Base-by-base conservation (phyloP, 2,329 filamentous ascomycete genomes). In the Trichoderma sp. region DNA sequence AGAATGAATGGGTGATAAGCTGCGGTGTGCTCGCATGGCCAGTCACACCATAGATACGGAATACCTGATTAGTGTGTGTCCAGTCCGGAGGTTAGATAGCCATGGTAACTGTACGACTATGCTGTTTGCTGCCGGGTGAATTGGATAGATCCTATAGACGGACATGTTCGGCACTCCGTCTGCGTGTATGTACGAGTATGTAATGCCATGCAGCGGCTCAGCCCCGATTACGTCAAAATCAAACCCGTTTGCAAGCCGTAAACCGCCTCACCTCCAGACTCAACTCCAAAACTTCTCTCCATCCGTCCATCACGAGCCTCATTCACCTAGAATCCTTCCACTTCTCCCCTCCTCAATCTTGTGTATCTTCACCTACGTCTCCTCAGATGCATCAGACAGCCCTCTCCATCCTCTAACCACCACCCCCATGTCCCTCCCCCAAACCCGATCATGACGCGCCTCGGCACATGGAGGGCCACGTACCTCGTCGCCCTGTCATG, bases 401-500 rank as follows among this genome's bases (percentile, higher is more conserved):
- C 56, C 21, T 7, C 30, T 45, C n/a, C 45, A 52, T 7, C 41
- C 12, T n/a, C 15, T 59, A 39, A 50, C 21, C 21, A 30, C 17
- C 30, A 28, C 47, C 52, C 28, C 7, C 30, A 64, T 64, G 61
- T 30, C n/a, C 15, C 34, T 51, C 59, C 28, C 59, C 45, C 21
- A 19, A 52, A n/a, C 24, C 15, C 44, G 57, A 61, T 56, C 57
- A 65, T 72, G 71, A 69, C 68, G 61, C 67, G 67, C 48, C 68
- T 78, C 56, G 77, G 77, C 15, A 75, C 72, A 5, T 77, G 78
- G 69, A 72, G 76, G 61, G 76, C 77, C 55, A 70, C 72, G 44
- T 78, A 78, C 67, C 72, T 78, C 24, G 75, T 76, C 51, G 72
- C 76, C n/a, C 68, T 78, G 39, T 74, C 72, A 73, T 78, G 77